Percentiles rank a stretch among this genome's conserved stretches.
phyloP scores from a whole-genome alignment of 2,329 filamentous ascomycete genomes.

The Emmonsia crescens region DNA sequence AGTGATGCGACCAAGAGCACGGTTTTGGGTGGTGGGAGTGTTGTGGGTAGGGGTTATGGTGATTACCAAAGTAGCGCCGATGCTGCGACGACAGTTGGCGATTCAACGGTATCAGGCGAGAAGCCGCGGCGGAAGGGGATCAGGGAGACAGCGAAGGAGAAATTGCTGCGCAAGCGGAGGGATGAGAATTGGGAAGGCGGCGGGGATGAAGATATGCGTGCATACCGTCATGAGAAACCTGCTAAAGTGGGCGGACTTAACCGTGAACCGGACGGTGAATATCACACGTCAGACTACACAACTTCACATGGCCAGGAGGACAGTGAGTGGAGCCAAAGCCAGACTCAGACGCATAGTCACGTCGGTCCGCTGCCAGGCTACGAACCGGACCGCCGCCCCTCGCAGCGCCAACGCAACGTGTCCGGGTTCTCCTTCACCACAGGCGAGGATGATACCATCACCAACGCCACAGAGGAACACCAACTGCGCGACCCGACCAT shows the following conservation, averaged over 20 bases:
- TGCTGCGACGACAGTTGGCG: constrained; percentile 34
- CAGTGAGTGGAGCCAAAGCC: constrained; percentile 37
- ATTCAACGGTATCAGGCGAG: constrained; percentile 38
- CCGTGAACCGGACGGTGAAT: constrained; percentile 66
- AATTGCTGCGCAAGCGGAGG: constrained; percentile 24
- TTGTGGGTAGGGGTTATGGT: constrained; percentile 53
- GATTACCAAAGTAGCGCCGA: constrained; percentile 48
- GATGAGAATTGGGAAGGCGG: constrained; percentile 45
- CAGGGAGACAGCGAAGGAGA: constrained; percentile 35
- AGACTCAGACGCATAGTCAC: constrained; percentile 15
- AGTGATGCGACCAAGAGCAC: constrained; percentile 74
- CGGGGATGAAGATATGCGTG: constrained; percentile 59
- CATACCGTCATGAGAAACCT: constrained; percentile 76
- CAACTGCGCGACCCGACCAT: constrained; percentile 5
- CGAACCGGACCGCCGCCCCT: constrained; percentile 26
- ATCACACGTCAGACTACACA: constrained; percentile 59
- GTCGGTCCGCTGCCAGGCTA: constrained; percentile 43
- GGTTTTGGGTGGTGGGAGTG: constrained; percentile 72
- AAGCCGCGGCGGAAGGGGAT: constrained; percentile 16
- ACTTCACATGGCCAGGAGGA: constrained; percentile 41
- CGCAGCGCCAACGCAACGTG: constrained; percentile 19
- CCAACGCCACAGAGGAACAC: constrained; percentile 28
- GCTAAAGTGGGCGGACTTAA: constrained; percentile 87
- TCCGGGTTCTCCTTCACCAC: constrained; percentile 41
- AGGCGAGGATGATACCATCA: constrained; percentile 36